These are phyloP conservation scores for Centrapalus pauciflorus DNA, from an alignment of 129 eudicot species.

Conservation along the genomic window DNA sequence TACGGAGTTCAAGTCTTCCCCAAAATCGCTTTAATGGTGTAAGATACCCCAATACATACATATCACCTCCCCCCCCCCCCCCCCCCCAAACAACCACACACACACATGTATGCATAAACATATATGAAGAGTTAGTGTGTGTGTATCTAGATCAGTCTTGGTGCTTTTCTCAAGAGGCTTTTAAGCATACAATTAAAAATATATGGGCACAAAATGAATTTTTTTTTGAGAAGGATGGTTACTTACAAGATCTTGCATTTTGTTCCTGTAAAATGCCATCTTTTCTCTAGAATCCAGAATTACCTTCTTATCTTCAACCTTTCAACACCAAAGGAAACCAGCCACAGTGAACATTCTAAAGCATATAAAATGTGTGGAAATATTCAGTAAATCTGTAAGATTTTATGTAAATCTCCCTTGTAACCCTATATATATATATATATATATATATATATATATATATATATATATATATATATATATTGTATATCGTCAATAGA, in stretches of 20 bases:
- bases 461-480: too few species aligned
- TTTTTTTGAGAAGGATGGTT: slow-evolving; percentile 7
- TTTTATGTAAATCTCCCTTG: too few species aligned
- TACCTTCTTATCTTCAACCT: slow-evolving; percentile 72
- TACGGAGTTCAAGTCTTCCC: neutral
- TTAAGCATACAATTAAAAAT: neutral
- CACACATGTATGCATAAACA: neutral
- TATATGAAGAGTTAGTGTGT: neutral
- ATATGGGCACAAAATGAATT: neutral
- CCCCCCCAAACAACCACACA: neutral
- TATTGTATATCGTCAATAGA: too few species aligned
- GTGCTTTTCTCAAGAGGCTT: neutral
- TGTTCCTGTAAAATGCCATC: slow-evolving; percentile 66
- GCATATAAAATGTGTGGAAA: neutral
- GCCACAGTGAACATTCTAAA: slow-evolving; percentile 7
- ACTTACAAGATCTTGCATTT: slow-evolving; percentile 99
- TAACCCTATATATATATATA: too few species aligned
- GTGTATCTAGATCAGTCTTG: too few species aligned
- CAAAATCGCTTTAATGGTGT: neutral
- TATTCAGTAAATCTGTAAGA: too few species aligned
- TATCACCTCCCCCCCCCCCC: too few species aligned
- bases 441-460: too few species aligned
- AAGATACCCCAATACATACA: neutral
- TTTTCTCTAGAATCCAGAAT: slow-evolving; percentile 88
- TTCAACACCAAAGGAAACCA: slow-evolving; percentile 22